These are phyloP conservation scores for Entomortierella parvispora DNA, from an alignment of 192 early-diverging fungal species.

Conservation along the genomic window DNA sequence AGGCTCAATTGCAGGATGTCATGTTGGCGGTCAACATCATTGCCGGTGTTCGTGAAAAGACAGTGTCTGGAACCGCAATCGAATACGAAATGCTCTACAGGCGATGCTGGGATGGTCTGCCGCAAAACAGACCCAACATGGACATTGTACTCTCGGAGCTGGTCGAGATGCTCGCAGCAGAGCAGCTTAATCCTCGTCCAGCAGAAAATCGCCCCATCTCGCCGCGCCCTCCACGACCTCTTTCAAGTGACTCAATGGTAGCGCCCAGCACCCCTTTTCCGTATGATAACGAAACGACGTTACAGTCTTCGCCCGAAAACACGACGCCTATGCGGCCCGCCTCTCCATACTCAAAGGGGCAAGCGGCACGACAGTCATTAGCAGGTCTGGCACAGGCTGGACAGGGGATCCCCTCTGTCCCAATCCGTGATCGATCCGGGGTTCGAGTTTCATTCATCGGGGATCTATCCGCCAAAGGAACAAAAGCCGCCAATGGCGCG, in stretches of 20 bases:
- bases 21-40: conserved; percentile 55
- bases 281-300: conserved; percentile 34
- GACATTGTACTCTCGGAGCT: conserved; percentile 51
- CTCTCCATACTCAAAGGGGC: conserved; percentile 15
- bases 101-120: conserved; percentile 48
- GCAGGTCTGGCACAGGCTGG: conserved; percentile 17
- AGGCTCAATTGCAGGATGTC: conserved; percentile 50
- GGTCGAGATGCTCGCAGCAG: conserved; percentile 44
- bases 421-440: conserved; percentile 17
- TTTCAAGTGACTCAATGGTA: conserved; percentile 44
- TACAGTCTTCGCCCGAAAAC: conserved; percentile 44
- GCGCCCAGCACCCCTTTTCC: conserved; percentile 41
- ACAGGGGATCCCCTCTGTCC: conserved; percentile 25
- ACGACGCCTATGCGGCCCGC: conserved; percentile 30
- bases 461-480: conserved; percentile 8
- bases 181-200: conserved; percentile 35
- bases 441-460: conserved; percentile 24
- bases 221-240: conserved; percentile 37
- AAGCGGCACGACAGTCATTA: conserved; percentile 25
- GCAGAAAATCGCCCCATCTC: conserved; percentile 36
- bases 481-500: not conserved
- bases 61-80: conserved; percentile 48
- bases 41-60: conserved; percentile 52
- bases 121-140: conserved; percentile 51
- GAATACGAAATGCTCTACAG: conserved; percentile 56